Evolutionary conservation across 1,284 basidiomycete species (phyloP).

Genomic region (Athelia psychrophila): DNA sequence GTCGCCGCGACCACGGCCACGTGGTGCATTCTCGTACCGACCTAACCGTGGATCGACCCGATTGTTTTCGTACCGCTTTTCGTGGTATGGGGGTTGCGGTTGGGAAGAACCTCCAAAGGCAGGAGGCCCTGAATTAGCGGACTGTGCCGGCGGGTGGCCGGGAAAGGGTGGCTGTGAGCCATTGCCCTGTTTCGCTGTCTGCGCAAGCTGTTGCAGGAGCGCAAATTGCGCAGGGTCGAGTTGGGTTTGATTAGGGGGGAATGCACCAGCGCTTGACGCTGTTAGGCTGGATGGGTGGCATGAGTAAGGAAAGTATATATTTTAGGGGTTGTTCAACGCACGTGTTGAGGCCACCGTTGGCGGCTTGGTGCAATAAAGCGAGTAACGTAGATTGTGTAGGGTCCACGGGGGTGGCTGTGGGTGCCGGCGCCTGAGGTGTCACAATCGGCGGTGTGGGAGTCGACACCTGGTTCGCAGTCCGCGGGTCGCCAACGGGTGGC

Average conservation of each 20-base stretch:
- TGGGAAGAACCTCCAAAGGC: constrained; percentile 22
- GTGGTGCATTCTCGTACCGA: constrained; percentile 47
- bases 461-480: constrained; percentile 23
- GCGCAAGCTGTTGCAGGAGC: constrained; percentile 70
- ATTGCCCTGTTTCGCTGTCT: constrained; percentile 47
- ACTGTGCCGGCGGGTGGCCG: constrained; percentile 17
- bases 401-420: constrained; percentile 29
- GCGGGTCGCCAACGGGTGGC: constrained; percentile 37
- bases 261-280: constrained; percentile 47
- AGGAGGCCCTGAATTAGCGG: background rate
- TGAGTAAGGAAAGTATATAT: background rate
- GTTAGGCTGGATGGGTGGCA: constrained; percentile 51
- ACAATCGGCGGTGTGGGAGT: constrained; percentile 27
- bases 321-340: constrained; percentile 25
- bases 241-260: constrained; percentile 21
- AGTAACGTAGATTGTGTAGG: constrained; percentile 59
- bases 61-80: constrained; percentile 39
- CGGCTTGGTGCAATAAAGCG: constrained; percentile 65
- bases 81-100: constrained; percentile 34
- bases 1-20: constrained; percentile 32
- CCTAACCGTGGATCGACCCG: constrained; percentile 44
- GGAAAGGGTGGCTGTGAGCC: constrained; percentile 19
- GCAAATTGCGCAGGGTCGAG: constrained; percentile 60
- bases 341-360: constrained; percentile 27
- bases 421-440: constrained; percentile 22